Evolutionary conservation across 495 filamentous ascomycete genomes (phyloP), one percentile per base, ranked within the genome.

Genomic region (Aspergillus saccharolyticus): DNA sequence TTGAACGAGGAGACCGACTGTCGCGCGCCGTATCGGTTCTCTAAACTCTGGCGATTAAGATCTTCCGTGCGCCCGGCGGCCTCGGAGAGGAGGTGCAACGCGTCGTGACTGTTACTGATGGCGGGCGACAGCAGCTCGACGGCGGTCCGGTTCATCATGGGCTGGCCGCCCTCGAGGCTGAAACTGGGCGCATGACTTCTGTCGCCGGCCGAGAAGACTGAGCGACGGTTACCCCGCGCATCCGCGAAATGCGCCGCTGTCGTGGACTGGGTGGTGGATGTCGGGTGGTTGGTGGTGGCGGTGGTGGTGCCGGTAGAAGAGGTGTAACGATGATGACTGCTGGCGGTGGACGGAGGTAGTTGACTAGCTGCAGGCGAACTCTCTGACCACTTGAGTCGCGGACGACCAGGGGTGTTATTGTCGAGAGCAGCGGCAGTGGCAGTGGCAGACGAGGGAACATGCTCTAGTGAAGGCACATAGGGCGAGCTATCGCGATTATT

Each of bases 31-130:
- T 69, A 71, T 12, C 73, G 66, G 52, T 73, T 76, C 50, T 72
- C 74, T 4, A 73, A 59, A 33, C 64, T 72, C 54, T 74, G 73
- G 17, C 73, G 70, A 50, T 78, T 77, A 47, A 80, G 57, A 46
- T 77, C 77, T 55, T 80, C 77, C 14, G 74, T 81, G 46, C 78
- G 68, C 3, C 79, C 79, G 8, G 82, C 81, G 7, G 82, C 82
- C 57, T 84, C 80, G n/a, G 81, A 81, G 20, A 85, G 63, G 14
- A 83, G 66, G 65, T 83, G 75, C n/a, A 85, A 63, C 22, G 82
- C 82, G 62, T 85, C 82, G 53, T 83, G 80, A 28, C 78, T 80
- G 57, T 80, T 83, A 44, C 78, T 81, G 53, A 85, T 83, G 12
- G 80, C 78, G 16, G 74, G 79, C 55, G 80, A 82, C 49, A 85